These are phyloP conservation scores for Dentiscutata heterogama DNA, from an alignment of 371 early-diverging fungal genomes.

Conservation along the genomic window DNA sequence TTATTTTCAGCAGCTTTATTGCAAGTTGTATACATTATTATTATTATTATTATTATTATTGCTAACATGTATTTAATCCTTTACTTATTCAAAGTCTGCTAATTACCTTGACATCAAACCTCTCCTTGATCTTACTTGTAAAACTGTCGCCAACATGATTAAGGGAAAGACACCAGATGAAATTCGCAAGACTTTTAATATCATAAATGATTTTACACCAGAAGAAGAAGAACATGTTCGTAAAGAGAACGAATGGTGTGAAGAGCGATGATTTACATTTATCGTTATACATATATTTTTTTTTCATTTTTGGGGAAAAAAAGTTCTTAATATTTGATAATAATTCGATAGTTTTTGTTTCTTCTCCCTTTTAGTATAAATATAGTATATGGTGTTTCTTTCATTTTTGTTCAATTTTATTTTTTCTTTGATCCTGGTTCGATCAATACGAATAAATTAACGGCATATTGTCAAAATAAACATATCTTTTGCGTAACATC, in stretches of 20 bases:
- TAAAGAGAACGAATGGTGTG: conserved; percentile 68
- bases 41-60: conserved; percentile 10
- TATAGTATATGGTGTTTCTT: no score
- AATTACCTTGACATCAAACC: conserved; percentile 92
- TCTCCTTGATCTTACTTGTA: conserved; percentile 85
- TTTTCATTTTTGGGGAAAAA: no score
- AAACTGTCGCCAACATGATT: conserved; percentile 93
- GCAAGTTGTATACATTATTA: neutral
- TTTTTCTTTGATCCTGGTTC: no score
- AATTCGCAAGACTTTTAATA: conserved; percentile 85
- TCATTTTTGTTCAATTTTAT: no score
- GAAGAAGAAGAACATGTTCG: conserved; percentile 81
- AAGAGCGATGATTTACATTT: conserved; percentile 43
- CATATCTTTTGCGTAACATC: no score
- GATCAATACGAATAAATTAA: no score
- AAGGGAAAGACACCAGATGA: conserved; percentile 89
- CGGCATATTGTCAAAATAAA: no score
- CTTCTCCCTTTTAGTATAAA: no score
- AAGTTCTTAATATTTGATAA: no score
- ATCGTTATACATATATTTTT: no score
- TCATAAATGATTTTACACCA: conserved; percentile 88
- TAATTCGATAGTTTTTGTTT: no score
- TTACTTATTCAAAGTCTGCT: conserved; percentile 65
- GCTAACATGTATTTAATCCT: neutral
- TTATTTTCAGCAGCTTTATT: neutral